Base-by-base conservation (phyloP, 1,139 yeast species). In the Pichia sp. region DNA sequence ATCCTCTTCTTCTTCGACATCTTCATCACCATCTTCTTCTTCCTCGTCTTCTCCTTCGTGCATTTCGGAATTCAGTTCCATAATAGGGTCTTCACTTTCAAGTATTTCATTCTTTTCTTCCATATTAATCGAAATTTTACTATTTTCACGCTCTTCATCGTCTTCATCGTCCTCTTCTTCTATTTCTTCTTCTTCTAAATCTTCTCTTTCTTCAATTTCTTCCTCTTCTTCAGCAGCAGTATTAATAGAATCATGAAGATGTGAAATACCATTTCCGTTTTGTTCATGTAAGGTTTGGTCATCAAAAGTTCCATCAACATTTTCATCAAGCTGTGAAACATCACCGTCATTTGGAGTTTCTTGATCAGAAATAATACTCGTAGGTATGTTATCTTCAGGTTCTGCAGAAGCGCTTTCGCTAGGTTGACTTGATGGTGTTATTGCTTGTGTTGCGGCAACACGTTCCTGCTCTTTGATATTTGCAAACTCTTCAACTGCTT, bases 401-500 rank as follows among this genome's bases (percentile, higher is more conserved):
- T 45, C 47, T 9, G 35, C 45, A 3, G 49, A 45, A 6, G 40
- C 43, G 10, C 37, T 30, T 11, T 38, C 41, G 29, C 44, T 39
- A 24, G 28, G 9, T 30, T 38, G 44, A 8, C 26, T 28, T 6
- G 28, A n/a, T 12, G 7, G 33, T 6, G 16, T 12, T 8, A 33
- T 12, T 3, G 23, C 39, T 22, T 35, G 34, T n/a, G 27, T 6
- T 7, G 45, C 46, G 20, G 46, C 48, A 30, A 47, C 20, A 37
- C 49, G 37, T 39, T 50, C 56, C 37, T 52, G 49, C 42, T 55
- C 54, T 46, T 63, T 63, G 46, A 70, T 71, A 46, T 61, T 66
- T 41, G 72, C 76, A 55, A 85, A 87, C 28, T 71, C 77, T 39
- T 70, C 76, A 83, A 87, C 80, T 59, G 87, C 95, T 42, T 71